These are phyloP conservation scores for Albizia julibrissin DNA, from an alignment of 306 rosid species.

Conservation along the genomic window DNA sequence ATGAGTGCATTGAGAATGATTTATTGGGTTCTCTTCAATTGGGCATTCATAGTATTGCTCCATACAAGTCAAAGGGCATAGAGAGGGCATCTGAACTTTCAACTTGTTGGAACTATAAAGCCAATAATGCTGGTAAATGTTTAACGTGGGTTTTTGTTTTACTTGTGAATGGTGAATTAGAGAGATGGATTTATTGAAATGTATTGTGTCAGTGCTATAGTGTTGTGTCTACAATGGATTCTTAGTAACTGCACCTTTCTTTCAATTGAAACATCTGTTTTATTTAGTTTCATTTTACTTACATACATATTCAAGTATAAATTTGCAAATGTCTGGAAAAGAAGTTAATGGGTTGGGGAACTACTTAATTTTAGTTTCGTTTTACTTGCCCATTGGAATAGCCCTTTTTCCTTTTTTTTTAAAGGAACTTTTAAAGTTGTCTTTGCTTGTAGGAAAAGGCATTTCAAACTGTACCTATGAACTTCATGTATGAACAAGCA, in stretches of 20 bases:
- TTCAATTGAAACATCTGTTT: conserved; percentile 12
- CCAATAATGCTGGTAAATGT: conserved; percentile 52
- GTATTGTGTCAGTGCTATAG: not conserved
- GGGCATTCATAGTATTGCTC: conserved; percentile 80
- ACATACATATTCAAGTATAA: not conserved
- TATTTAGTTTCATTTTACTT: not conserved
- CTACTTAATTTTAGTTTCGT: not conserved
- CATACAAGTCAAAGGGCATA: conserved; percentile 92
- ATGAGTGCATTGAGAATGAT: conserved; percentile 98
- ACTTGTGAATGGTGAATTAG: conserved; percentile 41
- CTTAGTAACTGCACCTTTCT: conserved; percentile 16
- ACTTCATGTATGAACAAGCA: conserved; percentile 21
- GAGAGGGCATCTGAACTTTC: conserved; percentile 91
- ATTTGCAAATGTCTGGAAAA: conserved; percentile 3
- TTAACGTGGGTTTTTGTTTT: conserved; percentile 41
- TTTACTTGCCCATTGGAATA: not conserved
- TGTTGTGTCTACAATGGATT: conserved; percentile 5
- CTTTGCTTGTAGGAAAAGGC: not conserved
- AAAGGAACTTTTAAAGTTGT: not conserved
- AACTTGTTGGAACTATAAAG: conserved; percentile 57
- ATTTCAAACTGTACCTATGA: not conserved
- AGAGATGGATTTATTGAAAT: conserved; percentile 16
- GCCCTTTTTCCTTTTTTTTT: not conserved
- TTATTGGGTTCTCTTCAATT: conserved; percentile 73
- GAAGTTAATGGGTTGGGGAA: conserved; percentile 2